Evolutionary conservation across 1,284 basidiomycete genomes (phyloP), one percentile per base, ranked within the genome.

Genomic region (Apiotrichum brassicae): DNA sequence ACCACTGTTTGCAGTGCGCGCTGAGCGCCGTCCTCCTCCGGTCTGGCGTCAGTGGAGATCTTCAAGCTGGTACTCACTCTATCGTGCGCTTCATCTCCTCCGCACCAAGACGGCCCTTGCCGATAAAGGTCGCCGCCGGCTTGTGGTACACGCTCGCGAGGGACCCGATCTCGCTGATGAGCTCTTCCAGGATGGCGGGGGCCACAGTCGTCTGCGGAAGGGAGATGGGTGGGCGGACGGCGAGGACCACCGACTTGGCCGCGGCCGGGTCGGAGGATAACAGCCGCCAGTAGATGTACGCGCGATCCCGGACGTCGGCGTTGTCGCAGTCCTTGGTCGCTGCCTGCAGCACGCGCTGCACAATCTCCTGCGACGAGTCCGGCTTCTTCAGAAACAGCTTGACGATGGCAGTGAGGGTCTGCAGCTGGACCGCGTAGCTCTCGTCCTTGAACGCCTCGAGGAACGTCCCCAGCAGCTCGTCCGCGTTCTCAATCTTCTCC

Each of bases 311-410:
- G 36, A 97, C 77, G 75, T 99, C 95, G 6, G 95, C 93, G 66
- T 95, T 97, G 70, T 97, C 94, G 49, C 94, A 84, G 60, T 97
- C 88, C 70, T 98, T 95, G 3, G 95, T 98, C 14, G 92, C 86
- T 83, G 90, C 93, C 70, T 97, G 97, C 33, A 99, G 77, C 12
- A 98, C 88, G 64, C 91, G 92, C 70, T 93, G 91, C 1, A 98
- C 92, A 26, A 98, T 79, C 49, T 85, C 83, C 66, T 94, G 94
- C 12, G 88, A 84, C 24, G 83, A 83, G 39, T 91, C 87, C 0
- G 89, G 89, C 61, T 95, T 92, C 76, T 92, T 92, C 59, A 98
- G 82, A 76, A 98, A 98, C 32, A 97, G 78, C 72, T 99, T 99
- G 58, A 98, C 95, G 18, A 89, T 82, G 0, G 95, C 94, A 0